Evolutionary conservation across 768 basidiomycete genomes (phyloP), one percentile per base, ranked within the genome.

Genomic region (Trametes sanguinea): DNA sequence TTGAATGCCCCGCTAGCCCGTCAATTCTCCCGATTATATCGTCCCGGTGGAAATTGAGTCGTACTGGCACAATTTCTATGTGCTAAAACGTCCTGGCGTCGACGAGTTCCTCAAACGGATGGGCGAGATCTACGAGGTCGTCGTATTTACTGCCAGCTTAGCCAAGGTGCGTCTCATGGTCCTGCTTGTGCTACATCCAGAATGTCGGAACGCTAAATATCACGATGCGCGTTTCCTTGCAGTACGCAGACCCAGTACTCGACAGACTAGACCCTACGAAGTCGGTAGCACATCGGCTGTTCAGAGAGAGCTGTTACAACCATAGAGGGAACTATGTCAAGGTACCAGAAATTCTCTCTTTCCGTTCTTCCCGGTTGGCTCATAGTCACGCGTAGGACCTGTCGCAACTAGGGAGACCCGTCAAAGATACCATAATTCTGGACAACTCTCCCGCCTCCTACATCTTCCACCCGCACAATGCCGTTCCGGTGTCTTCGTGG

Each of bases 301-400:
- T 98, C 85, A 81, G 97, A 62, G 97, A 99, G 77, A 95, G 93
- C 72, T 99, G 97, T 76, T 98, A 96, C 74, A 98, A 96, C 73
- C 96, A 98, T 78, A 92, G 91, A 75, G 96, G 96, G 40, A 98
- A 96, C 78, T 99, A 98, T 74, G 96, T 99, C 76, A 99, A 99
- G 87, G 95, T 94, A 62, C 79, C 63, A 35, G 8, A 11, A 17
- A n/a, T 37, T 54, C 11, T 16, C 17, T 33, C 11, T 8, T 30
- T 51, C 50, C 3, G 37, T 14, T 53, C 5, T 35, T 13, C 57
- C 57, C 35, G 6, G 35, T 37, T 44, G 54, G n/a, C 45, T 45
- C 27, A n/a, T 16, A n/a, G 13, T 16, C 4, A 42, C 7, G 9
- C 7, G 9, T 68, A 98, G 95, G 96, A 99, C 75, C 80, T 99